A percentile compares a stretch with the other conserved stretches of the same genome.
phyloP scores from a whole-genome alignment of 495 filamentous ascomycete species.

The Trichoderma orchidacearum region DNA sequence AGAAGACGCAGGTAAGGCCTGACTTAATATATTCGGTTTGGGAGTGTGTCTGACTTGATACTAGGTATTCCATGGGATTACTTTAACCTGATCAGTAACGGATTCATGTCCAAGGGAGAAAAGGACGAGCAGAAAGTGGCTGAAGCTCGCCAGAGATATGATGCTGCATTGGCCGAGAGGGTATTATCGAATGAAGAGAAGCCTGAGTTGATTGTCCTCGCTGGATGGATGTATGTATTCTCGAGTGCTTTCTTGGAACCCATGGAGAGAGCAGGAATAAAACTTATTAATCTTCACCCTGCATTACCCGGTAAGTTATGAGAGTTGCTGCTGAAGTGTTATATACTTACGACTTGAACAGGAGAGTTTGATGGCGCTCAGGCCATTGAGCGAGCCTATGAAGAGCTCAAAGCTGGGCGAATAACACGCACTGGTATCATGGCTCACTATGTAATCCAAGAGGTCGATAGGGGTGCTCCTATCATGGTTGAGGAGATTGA shows the following conservation, averaged over 20 bases:
- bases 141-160: conserved; percentile 55
- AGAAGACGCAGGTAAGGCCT: conserved; percentile 25
- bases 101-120: conserved; percentile 39
- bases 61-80: conserved; percentile 62
- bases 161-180: conserved; percentile 62
- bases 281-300: conserved; percentile 81
- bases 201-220: conserved; percentile 57
- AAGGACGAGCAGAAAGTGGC: conserved; percentile 39
- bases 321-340: neutral
- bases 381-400: conserved; percentile 67
- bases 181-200: conserved; percentile 41
- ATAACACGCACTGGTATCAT: conserved; percentile 77
- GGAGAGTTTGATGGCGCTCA: conserved; percentile 64
- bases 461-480: conserved; percentile 71
- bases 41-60: neutral
- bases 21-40: neutral
- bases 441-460: conserved; percentile 77
- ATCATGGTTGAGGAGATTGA: conserved; percentile 60
- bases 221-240: conserved; percentile 58
- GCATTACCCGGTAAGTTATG: conserved; percentile 39
- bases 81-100: conserved; percentile 64
- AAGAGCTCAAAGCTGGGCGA: conserved; percentile 56
- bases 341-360: neutral
- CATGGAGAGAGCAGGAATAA: conserved; percentile 41
- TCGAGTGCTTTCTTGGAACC: conserved; percentile 42